Conservation (phyloP, 352 stramenopile genomes). For the Phytopythium boreale region DNA sequence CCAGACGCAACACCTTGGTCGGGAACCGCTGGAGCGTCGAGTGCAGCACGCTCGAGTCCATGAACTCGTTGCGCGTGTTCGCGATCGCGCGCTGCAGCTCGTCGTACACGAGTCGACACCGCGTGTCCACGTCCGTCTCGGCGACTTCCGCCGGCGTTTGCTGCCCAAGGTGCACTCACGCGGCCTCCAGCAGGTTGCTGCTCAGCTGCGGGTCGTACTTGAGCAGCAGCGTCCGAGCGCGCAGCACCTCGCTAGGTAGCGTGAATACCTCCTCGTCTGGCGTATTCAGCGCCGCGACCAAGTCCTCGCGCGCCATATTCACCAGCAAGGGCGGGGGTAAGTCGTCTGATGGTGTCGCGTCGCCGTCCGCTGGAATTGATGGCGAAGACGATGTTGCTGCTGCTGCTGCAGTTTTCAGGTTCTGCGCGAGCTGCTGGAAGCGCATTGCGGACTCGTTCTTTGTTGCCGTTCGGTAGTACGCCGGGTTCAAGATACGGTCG, state of each 20-base stretch:
- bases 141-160: constrained; percentile 32
- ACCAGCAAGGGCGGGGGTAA: constrained; percentile 19
- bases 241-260: constrained; percentile 49
- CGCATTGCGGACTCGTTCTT: constrained; percentile 20
- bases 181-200: constrained; percentile 45
- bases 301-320: constrained; percentile 53
- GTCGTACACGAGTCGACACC: constrained; percentile 84
- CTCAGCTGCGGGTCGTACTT: constrained; percentile 62
- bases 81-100: constrained; percentile 88
- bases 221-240: constrained; percentile 54
- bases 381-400: not conserved
- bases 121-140: constrained; percentile 81
- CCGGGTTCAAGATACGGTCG: constrained; percentile 69
- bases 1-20: constrained; percentile 81
- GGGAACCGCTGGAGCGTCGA: constrained; percentile 88
- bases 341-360: constrained; percentile 7
- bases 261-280: constrained; percentile 76
- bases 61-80: constrained; percentile 83
- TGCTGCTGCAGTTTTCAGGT: not conserved
- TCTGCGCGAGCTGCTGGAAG: constrained; percentile 37
- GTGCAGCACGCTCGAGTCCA: constrained; percentile 90
- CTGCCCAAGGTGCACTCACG: constrained; percentile 31
- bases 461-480: constrained; percentile 38
- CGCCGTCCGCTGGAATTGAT: not conserved
- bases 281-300: constrained; percentile 56